Conservation (phyloP, 192 early-diverging fungal genomes). For the Allomyces macrogynus region DNA sequence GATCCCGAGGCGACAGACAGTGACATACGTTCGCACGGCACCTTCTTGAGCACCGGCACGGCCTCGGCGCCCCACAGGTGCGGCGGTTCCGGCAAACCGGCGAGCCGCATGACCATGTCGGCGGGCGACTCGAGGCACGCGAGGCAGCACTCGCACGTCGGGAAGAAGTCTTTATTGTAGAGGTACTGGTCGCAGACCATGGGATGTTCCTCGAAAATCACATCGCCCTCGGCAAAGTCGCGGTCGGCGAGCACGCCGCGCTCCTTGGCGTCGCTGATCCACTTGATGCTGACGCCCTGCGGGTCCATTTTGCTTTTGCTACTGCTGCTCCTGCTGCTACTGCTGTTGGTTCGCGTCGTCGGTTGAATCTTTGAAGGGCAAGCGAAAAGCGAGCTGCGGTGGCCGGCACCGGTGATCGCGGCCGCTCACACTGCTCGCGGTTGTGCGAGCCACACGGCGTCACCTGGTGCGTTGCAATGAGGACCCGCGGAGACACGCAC, state of each 20-base stretch:
- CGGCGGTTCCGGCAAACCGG: not conserved
- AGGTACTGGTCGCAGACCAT: conserved; percentile 3
- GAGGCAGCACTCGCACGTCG: conserved; percentile 1
- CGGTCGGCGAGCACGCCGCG: conserved; percentile 1
- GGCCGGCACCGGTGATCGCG: too few relatives aligned
- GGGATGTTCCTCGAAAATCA: conserved; percentile 2
- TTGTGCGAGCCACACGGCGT: too few relatives aligned
- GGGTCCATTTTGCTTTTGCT: not conserved
- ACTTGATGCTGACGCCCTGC: not conserved
- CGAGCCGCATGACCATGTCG: conserved; percentile 1
- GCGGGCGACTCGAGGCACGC: conserved; percentile 2
- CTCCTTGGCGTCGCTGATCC: conserved; percentile 4
- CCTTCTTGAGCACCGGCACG: not conserved
- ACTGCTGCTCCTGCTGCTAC: too few relatives aligned
- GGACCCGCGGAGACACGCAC: too few relatives aligned
- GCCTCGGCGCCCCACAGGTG: not conserved
- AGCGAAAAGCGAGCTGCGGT: too few relatives aligned
- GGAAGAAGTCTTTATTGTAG: conserved; percentile 2
- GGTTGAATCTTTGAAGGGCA: too few relatives aligned
- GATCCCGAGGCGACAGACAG: not conserved
- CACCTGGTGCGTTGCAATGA: too few relatives aligned
- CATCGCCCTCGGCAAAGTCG: conserved; percentile 3
- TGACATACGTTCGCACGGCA: not conserved
- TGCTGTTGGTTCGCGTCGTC: too few relatives aligned
- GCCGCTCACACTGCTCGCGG: too few relatives aligned